Evolutionary conservation across 2,329 filamentous ascomycete species (phyloP), one percentile per base, ranked within the genome.

Genomic region (Xylaria sp.): DNA sequence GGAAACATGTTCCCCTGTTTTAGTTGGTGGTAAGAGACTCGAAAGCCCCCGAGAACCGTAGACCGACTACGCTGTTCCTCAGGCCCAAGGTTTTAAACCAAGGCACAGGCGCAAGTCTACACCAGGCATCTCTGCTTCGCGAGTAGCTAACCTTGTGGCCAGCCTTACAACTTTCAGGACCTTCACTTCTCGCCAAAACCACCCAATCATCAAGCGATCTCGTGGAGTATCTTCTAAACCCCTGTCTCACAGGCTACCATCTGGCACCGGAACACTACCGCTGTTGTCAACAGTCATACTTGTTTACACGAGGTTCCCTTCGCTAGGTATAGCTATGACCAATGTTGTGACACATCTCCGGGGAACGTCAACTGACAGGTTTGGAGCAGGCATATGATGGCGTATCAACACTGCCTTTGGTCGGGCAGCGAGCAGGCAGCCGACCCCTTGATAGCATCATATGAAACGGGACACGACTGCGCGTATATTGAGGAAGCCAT

Each of bases 401-500:
- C 23, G 40, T 55, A 48, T 41, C 21, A 25, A 19, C 25, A 49
- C 35, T 44, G 33, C 17, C 33, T 47, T 53, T 60, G 21, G 56
- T 13, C 35, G 44, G 35, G 19, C 33, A 41, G 51, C 49, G 53
- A 41, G 21, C 60, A 65, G 60, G 63, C 60, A 62, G 25, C 53
- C 44, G 44, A 19, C n/a, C 15, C 51, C 19, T 25, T 15, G 35
- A 60, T 49, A 27, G 46, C 35, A 55, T 37, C 40, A 23, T 29
- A 58, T n/a, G 54, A n/a, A 43, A 41, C 19, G 13, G 21, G n/a
- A n/a, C 25, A 40, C 43, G 11, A 61, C 27, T 23, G 11, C 11
- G 41, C n/a, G n/a, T n/a, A n/a, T n/a, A n/a, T n/a, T n/a, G n/a
- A n/a, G n/a, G n/a, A n/a, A n/a, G n/a, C n/a, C n/a, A n/a, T n/a